Conservation (phyloP, 1,139 yeast species). For the Blastobotrys ciferrii region DNA sequence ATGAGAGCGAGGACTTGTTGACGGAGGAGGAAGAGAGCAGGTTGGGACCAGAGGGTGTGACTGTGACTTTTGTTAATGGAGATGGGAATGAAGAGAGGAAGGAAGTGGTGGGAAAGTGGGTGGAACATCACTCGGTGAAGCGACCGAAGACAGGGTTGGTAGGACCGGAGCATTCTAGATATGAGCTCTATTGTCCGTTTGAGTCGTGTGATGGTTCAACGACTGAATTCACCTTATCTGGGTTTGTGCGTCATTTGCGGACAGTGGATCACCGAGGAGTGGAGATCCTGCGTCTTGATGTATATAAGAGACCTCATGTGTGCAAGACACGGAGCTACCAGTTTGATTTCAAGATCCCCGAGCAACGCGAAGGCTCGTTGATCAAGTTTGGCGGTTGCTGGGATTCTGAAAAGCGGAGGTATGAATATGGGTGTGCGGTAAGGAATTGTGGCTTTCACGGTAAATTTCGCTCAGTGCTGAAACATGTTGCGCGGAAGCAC, state of each 20-base stretch:
- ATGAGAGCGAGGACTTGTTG: not conserved
- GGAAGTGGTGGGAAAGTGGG: not conserved
- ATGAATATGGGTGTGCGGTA: not conserved
- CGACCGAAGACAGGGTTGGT: not conserved
- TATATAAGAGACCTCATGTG: not conserved
- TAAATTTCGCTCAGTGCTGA: not conserved
- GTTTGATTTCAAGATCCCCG: not conserved
- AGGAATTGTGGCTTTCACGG: not conserved
- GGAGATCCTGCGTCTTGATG: not conserved
- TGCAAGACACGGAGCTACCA: not conserved
- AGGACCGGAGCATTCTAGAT: not conserved
- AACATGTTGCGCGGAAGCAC: not conserved
- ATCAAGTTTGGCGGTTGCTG: not conserved
- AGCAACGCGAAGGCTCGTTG: not conserved
- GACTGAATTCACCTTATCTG: not conserved
- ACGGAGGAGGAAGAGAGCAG: not conserved
- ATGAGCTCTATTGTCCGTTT: conserved; percentile 1
- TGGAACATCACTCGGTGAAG: not conserved
- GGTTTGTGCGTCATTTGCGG: conserved; percentile 1
- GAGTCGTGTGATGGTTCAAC: not conserved
- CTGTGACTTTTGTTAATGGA: not conserved
- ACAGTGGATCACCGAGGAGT: not conserved
- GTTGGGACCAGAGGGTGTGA: not conserved
- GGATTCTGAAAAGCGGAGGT: not conserved
- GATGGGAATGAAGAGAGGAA: not conserved